phyloP scores from a whole-genome alignment of 1,284 basidiomycete species.

The Ceratobasidium sp. region DNA sequence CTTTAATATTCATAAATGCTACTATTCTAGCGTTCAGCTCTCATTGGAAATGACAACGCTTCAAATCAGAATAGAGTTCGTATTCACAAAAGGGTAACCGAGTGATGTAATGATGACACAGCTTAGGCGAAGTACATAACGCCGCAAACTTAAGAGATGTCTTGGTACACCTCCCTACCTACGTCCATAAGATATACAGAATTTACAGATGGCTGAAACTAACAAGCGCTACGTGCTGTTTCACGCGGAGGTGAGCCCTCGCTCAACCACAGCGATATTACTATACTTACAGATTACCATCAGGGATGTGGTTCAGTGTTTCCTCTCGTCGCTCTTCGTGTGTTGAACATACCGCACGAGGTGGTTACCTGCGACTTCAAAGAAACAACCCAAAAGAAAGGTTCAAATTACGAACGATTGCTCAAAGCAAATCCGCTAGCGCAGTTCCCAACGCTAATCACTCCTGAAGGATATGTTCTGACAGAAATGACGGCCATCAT shows the following conservation, averaged over 20 bases:
- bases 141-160: too few relatives aligned
- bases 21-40: too few relatives aligned
- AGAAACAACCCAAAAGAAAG: constrained; percentile 15
- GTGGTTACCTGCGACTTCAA: constrained; percentile 35
- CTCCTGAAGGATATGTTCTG: constrained; percentile 41
- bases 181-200: too few relatives aligned
- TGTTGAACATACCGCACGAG: constrained; percentile 40
- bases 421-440: constrained; percentile 45
- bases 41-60: too few relatives aligned
- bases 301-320: constrained; percentile 3
- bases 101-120: too few relatives aligned
- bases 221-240: constrained; percentile 23
- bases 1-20: too few relatives aligned
- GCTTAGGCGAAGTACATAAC: too few relatives aligned
- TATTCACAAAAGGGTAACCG: too few relatives aligned
- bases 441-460: constrained; percentile 47
- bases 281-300: background rate
- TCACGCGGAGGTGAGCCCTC: constrained; percentile 12
- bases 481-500: constrained; percentile 46
- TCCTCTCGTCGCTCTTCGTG: constrained; percentile 1
- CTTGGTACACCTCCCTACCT: too few relatives aligned
- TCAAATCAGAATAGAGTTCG: too few relatives aligned
- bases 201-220: background rate
- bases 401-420: constrained; percentile 24
- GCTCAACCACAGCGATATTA: background rate